Base-by-base conservation (phyloP, 805 yeast genomes). In the Pichia nanzhaoensis region DNA sequence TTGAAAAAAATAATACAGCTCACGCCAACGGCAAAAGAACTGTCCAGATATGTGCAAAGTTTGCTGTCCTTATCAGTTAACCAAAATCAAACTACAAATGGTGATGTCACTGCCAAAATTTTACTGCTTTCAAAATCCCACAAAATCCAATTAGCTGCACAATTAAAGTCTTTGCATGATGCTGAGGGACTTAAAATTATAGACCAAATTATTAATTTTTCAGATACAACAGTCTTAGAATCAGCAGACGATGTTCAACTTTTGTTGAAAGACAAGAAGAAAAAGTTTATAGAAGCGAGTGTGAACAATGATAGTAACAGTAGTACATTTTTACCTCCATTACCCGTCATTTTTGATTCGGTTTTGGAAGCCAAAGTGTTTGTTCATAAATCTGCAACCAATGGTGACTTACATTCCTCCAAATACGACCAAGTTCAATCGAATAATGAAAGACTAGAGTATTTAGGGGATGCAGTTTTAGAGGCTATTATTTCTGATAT, bases 401-500 rank as follows among this genome's bases (percentile, higher is more conserved):
- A 81, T 49, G 77, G 75, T 51, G 75, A 76, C 49, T 60, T 75
- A 5, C 77, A 76, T 51, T 61, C 82, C 39, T 67, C 77, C n/a
- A 76, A 73, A 41, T 61, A 66, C 4, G 91, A 83, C 51, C 67
- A 75, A 43, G 67, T 83, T 21, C 67, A 71, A 42, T 67, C 80
- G 2, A 90, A 87, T 55, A 86, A 91, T 60, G 97, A 90, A 68
- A 71, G 96, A 41, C 68, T 89, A 19, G 98, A 91, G 66, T 91
- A 88, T 58, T 67, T 87, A 37, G 98, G 98, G 14, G 98, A 91
- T 65, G 80, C 97, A 1, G 75, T 88, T 18, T 66, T 91, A 48
- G 84, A 86, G 57, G 75, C 74, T 44, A 68, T 82, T n/a, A 79
- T 84, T 44, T 82, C 96, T 0, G 67, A 75, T 47, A 71, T 90